phyloP scores from a whole-genome alignment of 1,284 basidiomycete species.

The Gymnopus androsaceus region DNA sequence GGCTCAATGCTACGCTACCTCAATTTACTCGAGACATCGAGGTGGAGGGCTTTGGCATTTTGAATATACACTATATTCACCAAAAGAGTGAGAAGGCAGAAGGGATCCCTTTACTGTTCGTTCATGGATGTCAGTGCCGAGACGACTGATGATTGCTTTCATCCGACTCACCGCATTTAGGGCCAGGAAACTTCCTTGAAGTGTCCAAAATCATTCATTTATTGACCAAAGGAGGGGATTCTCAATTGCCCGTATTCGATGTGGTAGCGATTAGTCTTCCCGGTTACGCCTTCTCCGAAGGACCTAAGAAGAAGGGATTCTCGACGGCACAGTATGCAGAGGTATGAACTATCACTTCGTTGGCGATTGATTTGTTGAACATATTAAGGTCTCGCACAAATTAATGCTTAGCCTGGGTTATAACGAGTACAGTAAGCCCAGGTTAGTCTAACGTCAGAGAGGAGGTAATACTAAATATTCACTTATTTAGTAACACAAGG shows the following conservation, averaged over 20 bases:
- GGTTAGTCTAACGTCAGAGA: no score
- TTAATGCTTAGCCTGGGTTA: constrained; percentile 57
- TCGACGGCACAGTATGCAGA: constrained; percentile 37
- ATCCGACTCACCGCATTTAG: constrained; percentile 47
- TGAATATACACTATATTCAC: constrained; percentile 11
- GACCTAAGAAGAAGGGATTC: constrained; percentile 26
- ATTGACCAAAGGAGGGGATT: constrained; percentile 38
- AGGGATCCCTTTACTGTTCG: constrained; percentile 49
- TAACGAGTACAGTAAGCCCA: constrained; percentile 49
- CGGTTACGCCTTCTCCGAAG: constrained; percentile 56
- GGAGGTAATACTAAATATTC: background rate
- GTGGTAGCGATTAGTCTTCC: constrained; percentile 56
- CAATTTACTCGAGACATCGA: constrained; percentile 48
- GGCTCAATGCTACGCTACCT: constrained; percentile 46
- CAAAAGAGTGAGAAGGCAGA: constrained; percentile 28
- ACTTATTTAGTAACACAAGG: constrained; percentile 46
- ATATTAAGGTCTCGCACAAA: no score
- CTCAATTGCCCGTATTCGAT: constrained; percentile 57
- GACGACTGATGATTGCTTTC: constrained; percentile 28
- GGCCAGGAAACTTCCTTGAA: constrained; percentile 64
- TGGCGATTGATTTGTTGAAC: no score
- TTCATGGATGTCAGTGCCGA: constrained; percentile 48
- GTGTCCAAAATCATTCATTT: constrained; percentile 54
- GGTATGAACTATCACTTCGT: no score
- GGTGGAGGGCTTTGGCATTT: constrained; percentile 42